These are phyloP conservation scores for Polyporus tsugae DNA, from an alignment of 1,284 basidiomycete genomes.

Conservation along the genomic window DNA sequence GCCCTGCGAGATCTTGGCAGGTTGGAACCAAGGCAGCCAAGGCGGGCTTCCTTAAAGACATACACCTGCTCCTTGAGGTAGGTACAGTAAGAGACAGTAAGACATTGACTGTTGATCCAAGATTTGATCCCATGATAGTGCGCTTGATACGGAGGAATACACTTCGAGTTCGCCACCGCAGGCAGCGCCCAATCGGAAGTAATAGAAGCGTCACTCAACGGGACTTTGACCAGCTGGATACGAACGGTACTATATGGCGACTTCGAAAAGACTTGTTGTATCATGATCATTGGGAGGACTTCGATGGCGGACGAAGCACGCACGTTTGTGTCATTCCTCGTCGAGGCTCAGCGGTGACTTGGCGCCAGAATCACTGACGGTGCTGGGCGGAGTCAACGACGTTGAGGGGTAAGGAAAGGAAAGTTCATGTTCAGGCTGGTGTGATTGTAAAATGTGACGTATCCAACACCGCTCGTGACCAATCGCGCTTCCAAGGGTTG, in stretches of 20 bases:
- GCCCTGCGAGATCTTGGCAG: too few species aligned
- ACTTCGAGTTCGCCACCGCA: background rate
- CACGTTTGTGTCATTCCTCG: too few species aligned
- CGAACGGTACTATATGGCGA: background rate
- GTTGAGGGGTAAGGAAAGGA: too few species aligned
- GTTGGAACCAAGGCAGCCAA: background rate
- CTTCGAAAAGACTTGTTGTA: too few species aligned
- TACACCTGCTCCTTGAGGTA: background rate
- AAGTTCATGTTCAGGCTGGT: background rate
- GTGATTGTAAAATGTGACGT: background rate
- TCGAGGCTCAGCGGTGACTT: too few species aligned
- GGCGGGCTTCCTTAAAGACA: background rate
- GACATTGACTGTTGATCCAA: background rate
- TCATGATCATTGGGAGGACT: too few species aligned
- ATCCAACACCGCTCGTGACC: constrained; percentile 1
- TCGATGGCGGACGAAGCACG: too few species aligned
- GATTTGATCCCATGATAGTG: background rate
- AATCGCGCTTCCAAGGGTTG: background rate
- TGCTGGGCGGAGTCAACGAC: too few species aligned
- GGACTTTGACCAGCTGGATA: background rate
- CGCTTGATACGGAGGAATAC: background rate
- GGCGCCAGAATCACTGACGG: too few species aligned
- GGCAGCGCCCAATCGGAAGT: too few species aligned
- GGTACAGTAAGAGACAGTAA: background rate
- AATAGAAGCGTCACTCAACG: background rate